phyloP scores from a whole-genome alignment of 2,329 filamentous ascomycete species.

The Hypomyces perniciosus region DNA sequence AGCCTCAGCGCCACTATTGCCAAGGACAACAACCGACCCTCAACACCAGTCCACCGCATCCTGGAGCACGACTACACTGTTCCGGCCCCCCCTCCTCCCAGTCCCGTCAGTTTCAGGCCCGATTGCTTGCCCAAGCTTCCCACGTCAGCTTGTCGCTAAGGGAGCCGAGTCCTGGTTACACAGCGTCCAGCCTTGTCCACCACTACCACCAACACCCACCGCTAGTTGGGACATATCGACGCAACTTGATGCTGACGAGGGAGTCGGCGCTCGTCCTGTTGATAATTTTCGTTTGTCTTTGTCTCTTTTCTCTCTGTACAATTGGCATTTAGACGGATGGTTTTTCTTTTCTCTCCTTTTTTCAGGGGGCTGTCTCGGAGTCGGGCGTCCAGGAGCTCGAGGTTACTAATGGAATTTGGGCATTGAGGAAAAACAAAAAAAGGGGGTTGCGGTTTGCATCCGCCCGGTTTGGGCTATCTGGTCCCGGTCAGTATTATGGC shows the following conservation, averaged over 20 bases:
- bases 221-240: not conserved
- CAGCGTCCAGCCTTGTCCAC: conserved; percentile 8
- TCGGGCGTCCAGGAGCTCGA: conserved; percentile 4
- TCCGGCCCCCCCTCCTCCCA: conserved; percentile 59
- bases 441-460: conserved; percentile 4
- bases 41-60: conserved; percentile 45
- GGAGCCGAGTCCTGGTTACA: conserved; percentile 5
- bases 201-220: not conserved
- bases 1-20: conserved; percentile 47
- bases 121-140: conserved; percentile 44
- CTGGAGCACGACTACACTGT: conserved; percentile 56
- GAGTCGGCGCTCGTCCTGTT: not conserved
- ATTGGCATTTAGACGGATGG: conserved; percentile 11
- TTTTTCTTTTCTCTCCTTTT: not conserved
- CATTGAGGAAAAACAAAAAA: not conserved
- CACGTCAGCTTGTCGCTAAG: conserved; percentile 26
- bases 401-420: conserved; percentile 2
- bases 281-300: not conserved
- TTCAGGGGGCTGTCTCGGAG: conserved; percentile 5
- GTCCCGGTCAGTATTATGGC: not conserved
- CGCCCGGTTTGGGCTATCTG: not conserved
- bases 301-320: conserved; percentile 6
- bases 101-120: conserved; percentile 54
- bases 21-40: conserved; percentile 34
- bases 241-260: not conserved